Conservation (phyloP, 371 early-diverging fungal genomes). For the Syncephalastrum racemosum region DNA sequence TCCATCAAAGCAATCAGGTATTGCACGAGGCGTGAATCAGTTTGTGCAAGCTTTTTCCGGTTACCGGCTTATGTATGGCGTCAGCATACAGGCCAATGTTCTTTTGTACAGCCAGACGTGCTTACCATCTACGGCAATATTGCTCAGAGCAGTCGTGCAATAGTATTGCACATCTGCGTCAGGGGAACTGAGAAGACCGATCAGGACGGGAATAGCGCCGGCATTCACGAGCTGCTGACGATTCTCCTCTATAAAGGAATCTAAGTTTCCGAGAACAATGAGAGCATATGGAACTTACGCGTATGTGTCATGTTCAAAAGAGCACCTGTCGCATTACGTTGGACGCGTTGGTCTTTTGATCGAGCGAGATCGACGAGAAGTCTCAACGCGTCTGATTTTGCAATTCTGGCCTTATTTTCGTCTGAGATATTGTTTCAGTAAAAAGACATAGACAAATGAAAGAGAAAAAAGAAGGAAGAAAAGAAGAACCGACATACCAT, state of each 20-base stretch:
- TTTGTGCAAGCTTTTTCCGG: conserved; percentile 72
- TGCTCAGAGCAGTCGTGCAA: conserved; percentile 88
- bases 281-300: conserved; percentile 27
- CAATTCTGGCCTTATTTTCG: conserved; percentile 87
- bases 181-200: conserved; percentile 73
- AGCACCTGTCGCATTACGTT: conserved; percentile 92
- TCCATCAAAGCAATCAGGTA: conserved; percentile 80
- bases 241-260: conserved; percentile 61
- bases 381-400: conserved; percentile 80
- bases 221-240: conserved; percentile 84
- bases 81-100: background rate
- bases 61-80: conserved; percentile 47
- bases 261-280: background rate
- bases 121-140: conserved; percentile 87
- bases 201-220: conserved; percentile 84
- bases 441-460: background rate
- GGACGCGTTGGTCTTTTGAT: conserved; percentile 86
- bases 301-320: conserved; percentile 94
- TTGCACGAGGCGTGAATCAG: conserved; percentile 77
- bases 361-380: conserved; percentile 78
- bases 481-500: conserved; percentile 47
- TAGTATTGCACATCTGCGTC: conserved; percentile 91
- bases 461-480: conserved; percentile 3
- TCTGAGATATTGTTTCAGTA: conserved; percentile 43
- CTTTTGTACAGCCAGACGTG: background rate